Conservation (phyloP, 1,284 basidiomycete species). For the Ustilago nuda region DNA sequence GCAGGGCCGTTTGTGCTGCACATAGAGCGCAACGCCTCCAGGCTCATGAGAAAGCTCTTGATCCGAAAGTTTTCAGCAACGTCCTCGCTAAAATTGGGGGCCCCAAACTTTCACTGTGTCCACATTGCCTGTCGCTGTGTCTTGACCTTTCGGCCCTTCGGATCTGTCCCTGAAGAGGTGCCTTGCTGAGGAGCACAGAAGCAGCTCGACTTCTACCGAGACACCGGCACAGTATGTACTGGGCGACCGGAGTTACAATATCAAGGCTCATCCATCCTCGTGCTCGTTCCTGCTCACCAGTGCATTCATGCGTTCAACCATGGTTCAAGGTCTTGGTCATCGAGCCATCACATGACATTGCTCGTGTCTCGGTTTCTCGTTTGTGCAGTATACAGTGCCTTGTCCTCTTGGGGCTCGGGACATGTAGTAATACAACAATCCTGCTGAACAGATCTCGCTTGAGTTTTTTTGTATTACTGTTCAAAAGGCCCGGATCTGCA, state of each 20-base stretch:
- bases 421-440: not conserved
- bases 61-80: slow-evolving; percentile 13
- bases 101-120: not conserved
- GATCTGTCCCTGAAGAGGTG: not conserved
- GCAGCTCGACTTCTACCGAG: not conserved
- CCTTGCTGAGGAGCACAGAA: not conserved
- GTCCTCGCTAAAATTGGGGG: slow-evolving; percentile 16
- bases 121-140: not conserved
- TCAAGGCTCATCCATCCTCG: slow-evolving; percentile 1
- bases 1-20: not conserved
- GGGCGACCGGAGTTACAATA: slow-evolving; percentile 6
- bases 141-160: not conserved
- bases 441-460: slow-evolving; percentile 3
- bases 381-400: not conserved
- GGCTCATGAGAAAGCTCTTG: not conserved
- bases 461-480: not conserved
- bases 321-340: slow-evolving; percentile 10
- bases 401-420: not conserved
- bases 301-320: not conserved
- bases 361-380: not conserved
- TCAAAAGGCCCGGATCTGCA: slow-evolving; percentile 10
- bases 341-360: not conserved
- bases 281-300: slow-evolving; percentile 1
- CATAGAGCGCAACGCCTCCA: not conserved
- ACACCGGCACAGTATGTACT: not conserved